phyloP scores from a whole-genome alignment of 202 grass and related monocot genomes.

The Schoenoplectus tabernaemontani region DNA sequence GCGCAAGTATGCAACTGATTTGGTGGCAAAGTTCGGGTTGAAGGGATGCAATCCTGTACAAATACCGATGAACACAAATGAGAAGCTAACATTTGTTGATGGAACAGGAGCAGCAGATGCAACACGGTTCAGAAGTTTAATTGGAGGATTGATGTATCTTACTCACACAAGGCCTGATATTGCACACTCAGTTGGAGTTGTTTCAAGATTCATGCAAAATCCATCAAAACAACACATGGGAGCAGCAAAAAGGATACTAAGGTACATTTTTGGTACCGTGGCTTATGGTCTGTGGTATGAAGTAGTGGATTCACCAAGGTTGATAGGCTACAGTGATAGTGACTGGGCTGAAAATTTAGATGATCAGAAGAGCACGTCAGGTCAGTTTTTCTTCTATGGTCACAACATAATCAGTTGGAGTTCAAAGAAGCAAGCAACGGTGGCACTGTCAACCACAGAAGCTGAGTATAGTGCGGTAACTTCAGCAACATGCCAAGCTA shows the following conservation, averaged over 20 bases:
- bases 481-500: neutral
- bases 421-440: neutral
- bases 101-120: neutral
- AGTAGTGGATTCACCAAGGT: neutral
- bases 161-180: constrained; percentile 1
- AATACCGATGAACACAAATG: too few species aligned
- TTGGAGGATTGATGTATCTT: constrained; percentile 23
- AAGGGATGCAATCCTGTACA: too few species aligned
- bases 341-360: neutral
- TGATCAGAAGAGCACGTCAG: neutral
- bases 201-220: constrained; percentile 13
- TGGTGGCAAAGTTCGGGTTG: too few species aligned
- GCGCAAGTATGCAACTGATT: too few species aligned
- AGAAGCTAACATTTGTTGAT: constrained; percentile 10
- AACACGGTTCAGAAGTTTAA: neutral
- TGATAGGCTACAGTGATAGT: neutral
- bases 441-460: neutral
- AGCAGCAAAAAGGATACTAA: neutral
- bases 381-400: neutral
- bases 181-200: neutral
- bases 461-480: neutral
- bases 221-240: neutral
- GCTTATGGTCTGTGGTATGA: neutral
- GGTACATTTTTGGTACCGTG: neutral
- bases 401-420: neutral